phyloP scores from a whole-genome alignment of 1,284 basidiomycete species.

The Naganishia cerealis region DNA sequence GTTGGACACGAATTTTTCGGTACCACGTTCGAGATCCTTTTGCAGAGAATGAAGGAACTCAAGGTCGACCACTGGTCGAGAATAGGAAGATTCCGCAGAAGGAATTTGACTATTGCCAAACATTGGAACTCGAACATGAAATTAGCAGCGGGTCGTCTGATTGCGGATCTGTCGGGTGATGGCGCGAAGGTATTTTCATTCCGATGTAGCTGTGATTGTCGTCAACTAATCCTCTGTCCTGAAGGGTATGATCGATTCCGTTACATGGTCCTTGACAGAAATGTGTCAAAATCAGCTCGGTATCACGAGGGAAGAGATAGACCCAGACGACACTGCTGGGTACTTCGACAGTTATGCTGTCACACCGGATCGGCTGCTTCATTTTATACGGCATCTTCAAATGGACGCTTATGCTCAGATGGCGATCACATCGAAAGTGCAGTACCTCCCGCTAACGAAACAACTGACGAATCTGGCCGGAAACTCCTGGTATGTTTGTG shows the following conservation, averaged over 20 bases:
- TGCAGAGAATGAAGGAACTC: constrained; percentile 86
- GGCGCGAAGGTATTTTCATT: constrained; percentile 72
- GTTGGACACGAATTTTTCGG: constrained; percentile 93
- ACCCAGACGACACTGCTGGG: constrained; percentile 87
- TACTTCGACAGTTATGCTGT: constrained; percentile 85
- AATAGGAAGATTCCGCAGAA: constrained; percentile 84
- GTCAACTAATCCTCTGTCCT: constrained; percentile 1
- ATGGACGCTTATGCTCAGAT: constrained; percentile 93
- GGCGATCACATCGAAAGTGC: constrained; percentile 88
- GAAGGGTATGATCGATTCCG: constrained; percentile 88
- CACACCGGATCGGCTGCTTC: constrained; percentile 75
- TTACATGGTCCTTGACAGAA: constrained; percentile 96
- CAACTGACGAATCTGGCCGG: constrained; percentile 97
- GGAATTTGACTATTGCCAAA: constrained; percentile 67
- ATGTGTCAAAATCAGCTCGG: constrained; percentile 91
- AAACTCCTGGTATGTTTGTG: constrained; percentile 76
- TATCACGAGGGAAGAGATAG: constrained; percentile 82
- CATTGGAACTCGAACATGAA: constrained; percentile 76
- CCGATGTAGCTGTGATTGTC: background rate
- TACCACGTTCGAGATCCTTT: constrained; percentile 84
- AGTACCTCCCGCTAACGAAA: constrained; percentile 82
- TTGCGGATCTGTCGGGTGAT: constrained; percentile 91
- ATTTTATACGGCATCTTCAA: constrained; percentile 88
- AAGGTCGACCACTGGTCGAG: constrained; percentile 91
- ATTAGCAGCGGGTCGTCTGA: constrained; percentile 79